Evolutionary conservation across 345 rosid species (phyloP).

Genomic region (Eucalyptus dawsonii): DNA sequence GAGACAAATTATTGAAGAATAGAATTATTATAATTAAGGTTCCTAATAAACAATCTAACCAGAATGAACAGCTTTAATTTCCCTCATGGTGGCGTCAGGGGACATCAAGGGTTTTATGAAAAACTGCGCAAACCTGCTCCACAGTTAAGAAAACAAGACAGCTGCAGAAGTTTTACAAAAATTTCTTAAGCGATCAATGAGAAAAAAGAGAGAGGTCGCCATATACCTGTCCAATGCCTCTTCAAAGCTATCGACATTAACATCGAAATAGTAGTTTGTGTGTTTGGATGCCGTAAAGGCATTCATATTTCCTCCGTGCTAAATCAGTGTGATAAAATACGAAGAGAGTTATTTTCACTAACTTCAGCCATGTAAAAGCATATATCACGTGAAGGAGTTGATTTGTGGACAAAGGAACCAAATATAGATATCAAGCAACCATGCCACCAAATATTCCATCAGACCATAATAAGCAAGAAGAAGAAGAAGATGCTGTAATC

Average conservation of each 20-base stretch:
- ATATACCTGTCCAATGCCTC: conserved; percentile 85
- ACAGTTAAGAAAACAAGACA: conserved; percentile 1
- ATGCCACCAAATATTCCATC: not conserved
- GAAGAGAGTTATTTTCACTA: not conserved
- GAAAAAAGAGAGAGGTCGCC: not conserved
- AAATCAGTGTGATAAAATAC: not conserved
- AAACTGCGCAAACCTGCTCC: conserved; percentile 73
- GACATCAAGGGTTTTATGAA: conserved; percentile 87
- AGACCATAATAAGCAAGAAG: not conserved
- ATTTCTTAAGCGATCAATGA: not conserved
- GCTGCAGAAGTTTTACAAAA: not conserved
- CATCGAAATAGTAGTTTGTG: conserved; percentile 71
- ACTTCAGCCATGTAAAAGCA: not conserved
- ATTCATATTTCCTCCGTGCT: conserved; percentile 88
- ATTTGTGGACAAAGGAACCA: not conserved
- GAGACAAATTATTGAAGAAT: not conserved
- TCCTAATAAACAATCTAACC: conserved; percentile 23
- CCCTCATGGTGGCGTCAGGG: conserved; percentile 84
- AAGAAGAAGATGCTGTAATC: not conserved
- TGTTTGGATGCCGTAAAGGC: conserved; percentile 68
- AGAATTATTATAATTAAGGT: not conserved
- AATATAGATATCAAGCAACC: not conserved
- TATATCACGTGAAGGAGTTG: not conserved
- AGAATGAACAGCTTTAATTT: conserved; percentile 90
- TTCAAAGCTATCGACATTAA: conserved; percentile 59